These are phyloP conservation scores for Tulasnella sp. DNA, from an alignment of 768 basidiomycete genomes.

Conservation along the genomic window DNA sequence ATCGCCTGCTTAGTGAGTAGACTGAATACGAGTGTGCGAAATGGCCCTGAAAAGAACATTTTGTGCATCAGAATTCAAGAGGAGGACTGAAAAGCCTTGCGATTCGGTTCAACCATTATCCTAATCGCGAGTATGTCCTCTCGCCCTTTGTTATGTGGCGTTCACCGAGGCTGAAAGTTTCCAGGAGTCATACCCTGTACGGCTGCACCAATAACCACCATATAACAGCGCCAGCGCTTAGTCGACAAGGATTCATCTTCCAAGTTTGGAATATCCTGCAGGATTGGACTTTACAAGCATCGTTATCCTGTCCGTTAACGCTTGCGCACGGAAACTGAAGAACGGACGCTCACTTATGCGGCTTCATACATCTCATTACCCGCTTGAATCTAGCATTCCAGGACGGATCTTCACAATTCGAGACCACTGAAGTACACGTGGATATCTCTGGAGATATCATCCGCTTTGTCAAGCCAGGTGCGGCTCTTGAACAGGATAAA, in stretches of 20 bases:
- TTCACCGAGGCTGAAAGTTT: no score
- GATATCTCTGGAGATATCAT: background rate
- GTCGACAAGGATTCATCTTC: background rate
- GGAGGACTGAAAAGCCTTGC: no score
- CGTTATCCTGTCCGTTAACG: background rate
- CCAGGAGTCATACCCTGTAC: no score
- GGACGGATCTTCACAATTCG: background rate
- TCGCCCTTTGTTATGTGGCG: no score
- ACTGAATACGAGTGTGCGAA: background rate
- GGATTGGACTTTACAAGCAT: background rate
- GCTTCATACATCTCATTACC: background rate
- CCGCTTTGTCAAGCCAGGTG: background rate
- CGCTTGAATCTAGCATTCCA: background rate
- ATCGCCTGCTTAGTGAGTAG: background rate
- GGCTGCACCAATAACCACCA: no score
- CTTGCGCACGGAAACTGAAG: background rate
- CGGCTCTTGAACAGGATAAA: background rate
- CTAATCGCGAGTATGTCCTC: no score
- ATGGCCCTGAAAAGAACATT: no score
- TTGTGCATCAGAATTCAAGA: background rate
- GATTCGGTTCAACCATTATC: no score
- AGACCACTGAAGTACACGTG: background rate
- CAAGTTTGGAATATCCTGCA: background rate
- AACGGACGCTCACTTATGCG: background rate
- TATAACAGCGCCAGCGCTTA: background rate